Evolutionary conservation across 441 rosid genomes (phyloP).

Genomic region (Eruca vesicaria): DNA sequence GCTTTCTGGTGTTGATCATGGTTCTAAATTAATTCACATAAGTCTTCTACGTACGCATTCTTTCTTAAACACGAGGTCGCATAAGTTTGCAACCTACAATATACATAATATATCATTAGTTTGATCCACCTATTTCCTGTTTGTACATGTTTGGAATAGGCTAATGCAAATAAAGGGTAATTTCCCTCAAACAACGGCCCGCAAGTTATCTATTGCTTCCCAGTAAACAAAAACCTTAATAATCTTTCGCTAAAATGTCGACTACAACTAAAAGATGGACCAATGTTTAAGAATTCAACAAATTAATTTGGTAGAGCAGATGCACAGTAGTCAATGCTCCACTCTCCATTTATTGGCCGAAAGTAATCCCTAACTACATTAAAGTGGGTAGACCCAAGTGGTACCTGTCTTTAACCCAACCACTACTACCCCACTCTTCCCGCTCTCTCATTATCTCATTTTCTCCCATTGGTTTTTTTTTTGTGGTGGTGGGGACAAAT

Average conservation of each 20-base stretch:
- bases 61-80: no score
- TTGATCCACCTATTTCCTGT: background rate
- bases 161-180: background rate
- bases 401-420: conserved; percentile 10
- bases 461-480: no score
- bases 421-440: no score
- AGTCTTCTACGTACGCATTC: no score
- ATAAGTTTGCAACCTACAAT: no score
- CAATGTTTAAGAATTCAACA: conserved; percentile 15
- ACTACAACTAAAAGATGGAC: conserved; percentile 20
- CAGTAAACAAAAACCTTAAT: background rate
- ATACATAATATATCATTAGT: no score
- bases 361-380: conserved; percentile 9
- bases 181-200: background rate
- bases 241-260: background rate
- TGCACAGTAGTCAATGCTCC: conserved; percentile 33
- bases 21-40: background rate
- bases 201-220: background rate
- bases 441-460: no score
- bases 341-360: conserved; percentile 27
- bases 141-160: background rate
- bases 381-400: conserved; percentile 12
- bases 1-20: background rate
- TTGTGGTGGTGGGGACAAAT: no score
- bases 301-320: conserved; percentile 24